Evolutionary conservation across 352 stramenopile genomes (phyloP), one percentile per base, ranked within the genome.

Genomic region (Phytophthora uliginosa): DNA sequence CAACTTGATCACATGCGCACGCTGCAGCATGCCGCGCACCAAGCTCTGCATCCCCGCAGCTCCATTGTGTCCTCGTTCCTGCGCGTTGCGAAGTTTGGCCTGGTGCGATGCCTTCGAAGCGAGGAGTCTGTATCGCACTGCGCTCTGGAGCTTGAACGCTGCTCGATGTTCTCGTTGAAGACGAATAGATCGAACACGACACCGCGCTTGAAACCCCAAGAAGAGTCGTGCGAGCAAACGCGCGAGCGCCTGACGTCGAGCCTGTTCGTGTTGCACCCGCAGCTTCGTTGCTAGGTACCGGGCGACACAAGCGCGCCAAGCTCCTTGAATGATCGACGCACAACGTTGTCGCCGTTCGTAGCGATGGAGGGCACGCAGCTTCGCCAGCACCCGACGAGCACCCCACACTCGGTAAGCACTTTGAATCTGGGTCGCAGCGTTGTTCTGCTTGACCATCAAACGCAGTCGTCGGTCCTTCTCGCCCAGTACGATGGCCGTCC

Each of bases 401-500:
- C 59, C 42, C 65, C 76, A 89, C 7, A 53, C 18, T 1, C 73
- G 74, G 52, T 86, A 92, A 0, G 18, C 55, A 9, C 28, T 66
- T 58, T 92, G 86, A 18, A 94, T 78, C 3, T 47, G 56, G 0
- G 17, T 17, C 0, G 80, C 83, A 3, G 84, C 82, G 0, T 62
- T 58, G 5, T 63, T 76, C 2, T 82, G 76, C 20, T 69, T 65
- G 3, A 33, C 54, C 2, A 76, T 53, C 22, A 82, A 18, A 0
- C 77, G 71, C 4, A 75, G 59, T 0, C 74, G 73, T 10, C 84
- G 74, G 15, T 92, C 84, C 47, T 88, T 89, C 55, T 94, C 83
- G 20, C 83, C 83, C 0, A 85, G 63, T 10, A 94, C 84, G 36
- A 94, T 84, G 4, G 83, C 83, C 0, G 86, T 92, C 18, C 84